These are phyloP conservation scores for Lactarius vividus DNA, from an alignment of 768 basidiomycete genomes.

Conservation along the genomic window DNA sequence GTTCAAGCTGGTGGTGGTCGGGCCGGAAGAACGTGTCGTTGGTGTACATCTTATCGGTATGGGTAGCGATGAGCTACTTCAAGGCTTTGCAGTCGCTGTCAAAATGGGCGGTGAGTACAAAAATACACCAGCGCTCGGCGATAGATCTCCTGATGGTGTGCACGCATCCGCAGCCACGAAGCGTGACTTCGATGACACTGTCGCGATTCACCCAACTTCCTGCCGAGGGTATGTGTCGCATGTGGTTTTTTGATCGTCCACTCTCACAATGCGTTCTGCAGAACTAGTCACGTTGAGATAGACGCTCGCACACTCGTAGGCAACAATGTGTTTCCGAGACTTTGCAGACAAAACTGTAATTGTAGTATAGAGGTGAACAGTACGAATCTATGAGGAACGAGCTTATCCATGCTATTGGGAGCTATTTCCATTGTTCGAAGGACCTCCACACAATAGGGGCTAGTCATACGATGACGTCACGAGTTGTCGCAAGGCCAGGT, in stretches of 20 bases:
- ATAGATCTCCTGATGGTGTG: conserved; percentile 2
- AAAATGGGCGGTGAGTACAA: conserved; percentile 79
- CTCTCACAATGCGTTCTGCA: conserved; percentile 29
- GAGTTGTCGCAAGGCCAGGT: not conserved
- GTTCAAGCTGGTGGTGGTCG: conserved; percentile 86
- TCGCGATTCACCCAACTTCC: conserved; percentile 90
- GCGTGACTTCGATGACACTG: conserved; percentile 79
- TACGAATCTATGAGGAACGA: not conserved
- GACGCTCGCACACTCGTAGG: not conserved
- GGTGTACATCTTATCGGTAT: conserved; percentile 90
- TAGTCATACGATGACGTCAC: too few relatives aligned
- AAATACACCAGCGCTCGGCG: not conserved
- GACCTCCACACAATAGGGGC: too few relatives aligned
- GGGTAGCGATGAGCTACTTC: conserved; percentile 92
- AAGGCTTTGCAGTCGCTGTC: conserved; percentile 95
- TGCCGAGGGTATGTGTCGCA: conserved; percentile 61
- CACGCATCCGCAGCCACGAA: conserved; percentile 55
- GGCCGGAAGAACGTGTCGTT: conserved; percentile 92
- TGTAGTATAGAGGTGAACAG: not conserved
- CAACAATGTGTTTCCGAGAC: conserved; percentile 1
- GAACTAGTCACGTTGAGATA: conserved; percentile 59
- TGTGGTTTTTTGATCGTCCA: not conserved
- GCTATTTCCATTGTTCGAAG: too few relatives aligned
- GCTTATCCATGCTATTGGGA: not conserved
- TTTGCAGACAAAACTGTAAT: not conserved